Conservation (phyloP, 805 yeast genomes). For the Hemisphaericaspora nanyangensis region DNA sequence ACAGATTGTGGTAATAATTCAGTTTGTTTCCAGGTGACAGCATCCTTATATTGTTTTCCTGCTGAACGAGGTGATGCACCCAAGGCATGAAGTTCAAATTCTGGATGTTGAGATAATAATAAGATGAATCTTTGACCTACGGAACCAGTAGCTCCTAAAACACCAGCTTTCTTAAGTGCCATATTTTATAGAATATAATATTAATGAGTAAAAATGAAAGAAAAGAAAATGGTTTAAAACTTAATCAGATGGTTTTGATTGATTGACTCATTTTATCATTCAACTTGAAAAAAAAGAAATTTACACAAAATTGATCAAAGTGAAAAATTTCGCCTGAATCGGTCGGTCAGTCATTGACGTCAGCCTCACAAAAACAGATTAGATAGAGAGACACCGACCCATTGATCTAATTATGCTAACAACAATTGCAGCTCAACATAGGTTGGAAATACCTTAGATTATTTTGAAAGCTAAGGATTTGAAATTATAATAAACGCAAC, state of each 20-base stretch:
- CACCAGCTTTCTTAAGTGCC: conserved; percentile 64
- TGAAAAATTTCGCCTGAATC: no score
- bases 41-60: conserved; percentile 80
- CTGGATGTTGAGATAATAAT: conserved; percentile 81
- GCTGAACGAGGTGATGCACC: conserved; percentile 96
- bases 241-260: neutral
- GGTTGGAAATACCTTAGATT: no score
- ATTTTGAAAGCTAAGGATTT: no score
- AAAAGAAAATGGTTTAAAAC: neutral
- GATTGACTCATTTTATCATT: no score
- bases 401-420: no score
- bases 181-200: conserved; percentile 10
- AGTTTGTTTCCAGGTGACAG: conserved; percentile 94
- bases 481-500: no score
- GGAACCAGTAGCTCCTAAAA: conserved; percentile 95
- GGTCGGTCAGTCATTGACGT: no score
- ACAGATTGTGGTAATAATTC: conserved; percentile 69
- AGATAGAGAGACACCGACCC: no score
- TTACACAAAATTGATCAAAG: no score
- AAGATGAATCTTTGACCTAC: conserved; percentile 96
- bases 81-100: conserved; percentile 74
- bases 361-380: no score
- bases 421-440: no score
- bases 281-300: no score
- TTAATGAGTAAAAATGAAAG: neutral